These are phyloP conservation scores for Anthracocystis panici-leucophaei DNA, from an alignment of 1,284 basidiomycete genomes.

Conservation along the genomic window DNA sequence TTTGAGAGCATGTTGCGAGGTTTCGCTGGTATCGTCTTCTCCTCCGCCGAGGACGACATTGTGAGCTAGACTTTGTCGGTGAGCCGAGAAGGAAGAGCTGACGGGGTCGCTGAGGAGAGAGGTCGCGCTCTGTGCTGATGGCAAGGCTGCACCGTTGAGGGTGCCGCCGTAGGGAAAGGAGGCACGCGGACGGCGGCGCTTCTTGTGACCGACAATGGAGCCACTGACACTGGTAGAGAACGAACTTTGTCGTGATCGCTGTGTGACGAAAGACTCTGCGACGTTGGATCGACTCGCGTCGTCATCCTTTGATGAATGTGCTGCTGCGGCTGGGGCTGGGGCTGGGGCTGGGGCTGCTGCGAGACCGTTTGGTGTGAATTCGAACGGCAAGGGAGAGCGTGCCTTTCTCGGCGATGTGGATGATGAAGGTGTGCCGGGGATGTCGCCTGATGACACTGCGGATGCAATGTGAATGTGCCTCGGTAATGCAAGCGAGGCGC, in stretches of 20 bases:
- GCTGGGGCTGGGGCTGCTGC: constrained; percentile 23
- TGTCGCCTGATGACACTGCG: constrained; percentile 28
- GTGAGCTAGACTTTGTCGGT: background rate
- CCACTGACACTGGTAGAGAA: constrained; percentile 49
- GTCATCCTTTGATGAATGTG: constrained; percentile 46
- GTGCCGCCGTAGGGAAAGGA: constrained; percentile 41
- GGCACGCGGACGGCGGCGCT: constrained; percentile 27
- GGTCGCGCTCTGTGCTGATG: constrained; percentile 27
- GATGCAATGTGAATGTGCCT: constrained; percentile 23
- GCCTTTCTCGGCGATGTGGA: constrained; percentile 44
- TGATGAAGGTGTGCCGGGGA: constrained; percentile 38
- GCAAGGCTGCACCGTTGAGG: constrained; percentile 16
- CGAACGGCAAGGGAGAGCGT: constrained; percentile 38
- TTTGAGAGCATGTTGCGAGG: constrained; percentile 18
- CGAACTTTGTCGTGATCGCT: constrained; percentile 52
- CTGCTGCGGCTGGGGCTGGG: constrained; percentile 33
- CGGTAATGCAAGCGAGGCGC: constrained; percentile 30
- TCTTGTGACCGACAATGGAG: constrained; percentile 16
- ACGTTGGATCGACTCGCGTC: constrained; percentile 20
- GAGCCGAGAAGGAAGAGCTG: constrained; percentile 19
- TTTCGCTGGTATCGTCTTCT: background rate
- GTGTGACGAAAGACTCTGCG: constrained; percentile 27
- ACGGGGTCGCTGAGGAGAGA: constrained; percentile 33
- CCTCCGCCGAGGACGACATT: constrained; percentile 16
- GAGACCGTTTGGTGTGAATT: constrained; percentile 28